Evolutionary conservation across 768 basidiomycete species (phyloP), one percentile per base, ranked within the genome.

Genomic region (Mycena polygramma): DNA sequence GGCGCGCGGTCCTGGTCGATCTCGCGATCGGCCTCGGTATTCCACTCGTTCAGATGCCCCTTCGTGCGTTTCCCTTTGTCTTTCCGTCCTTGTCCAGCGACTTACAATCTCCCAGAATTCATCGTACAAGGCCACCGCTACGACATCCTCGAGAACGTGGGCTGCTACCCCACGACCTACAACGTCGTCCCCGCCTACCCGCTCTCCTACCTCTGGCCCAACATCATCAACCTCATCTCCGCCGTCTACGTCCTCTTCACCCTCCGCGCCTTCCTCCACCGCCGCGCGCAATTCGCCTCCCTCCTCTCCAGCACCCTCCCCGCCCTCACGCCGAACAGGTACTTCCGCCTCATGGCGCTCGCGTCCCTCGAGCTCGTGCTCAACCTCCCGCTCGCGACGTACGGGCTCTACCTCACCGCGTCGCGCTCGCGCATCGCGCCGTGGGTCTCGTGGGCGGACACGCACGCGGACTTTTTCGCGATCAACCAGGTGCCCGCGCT

Each of bases 101-200:
- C 39, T 39, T 13, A 39, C 39, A 45, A 17, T 45, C 43, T 17
- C 4, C n/a, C n/a, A 85, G 83, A 84, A 41, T 79, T 81, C 63
- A 75, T 86, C 35, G 84, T 86, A 5, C 85, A 87, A 76, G 85
- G 87, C 58, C 84, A 86, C 74, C 83, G 86, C 2, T 87, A 79
- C 76, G 76, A 86, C 63, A 85, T 87, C 13, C 74, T 78, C 19
- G 84, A 86, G 73, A 78, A 85, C 39, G 71, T 84, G 15, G 87
- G 87, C 0, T 86, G 87, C 73, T 78, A 71, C 48, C 82, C 85
- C 0, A 74, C 72, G 5, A 75, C 76, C 2, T 84, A 81, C 74
- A 82, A 82, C 62, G 78, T 82, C 0, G 59, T 77, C 82, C 0
- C 76, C 2, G 77, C 81, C 2, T 80, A 80, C 43, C 75, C 81